Base-by-base conservation (phyloP, 768 basidiomycete species). In the Lactifluus echinatus region DNA sequence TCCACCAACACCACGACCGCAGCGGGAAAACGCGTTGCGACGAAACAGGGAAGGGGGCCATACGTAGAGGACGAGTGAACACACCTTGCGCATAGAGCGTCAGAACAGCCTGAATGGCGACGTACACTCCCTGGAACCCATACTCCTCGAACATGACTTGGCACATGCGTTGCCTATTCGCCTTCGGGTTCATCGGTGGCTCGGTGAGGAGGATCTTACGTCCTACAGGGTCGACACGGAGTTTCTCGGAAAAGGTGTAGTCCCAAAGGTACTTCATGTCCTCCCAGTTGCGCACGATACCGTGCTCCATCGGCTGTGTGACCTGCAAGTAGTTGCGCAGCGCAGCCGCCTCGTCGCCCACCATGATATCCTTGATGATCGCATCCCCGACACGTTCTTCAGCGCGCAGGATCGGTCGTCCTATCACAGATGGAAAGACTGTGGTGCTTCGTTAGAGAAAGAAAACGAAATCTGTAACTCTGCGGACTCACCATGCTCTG, bases 141-240 rank as follows among this genome's bases (percentile, higher is more conserved):
- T 97, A 99, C 61, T 95, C 89, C 75, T 99, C 96, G 68, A 99
- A 97, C 96, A 99, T 99, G 67, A 97, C 91, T 71, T 98, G 87
- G 55, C 85, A 87, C 93, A 99, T 97, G 70, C 80, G 76, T 71
- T 93, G 85, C 66, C 96, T 73, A 72, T 99, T 98, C 62, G 73
- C 85, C 68, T 85, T 91, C 3, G 96, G 96, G 72, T 99, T 98
- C 96, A 98, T 98, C 28, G 96, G 96, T 15, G 96, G 96, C 71
- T 99, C 96, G 0, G 96, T 99, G 65, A 99, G 78, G 60, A 99
- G 72, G 37, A 99, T 80, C 74, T 97, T 99, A 60, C 82, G 77
- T 0, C 92, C 96, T 24, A 76, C 75, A 42, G 94, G 85, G 66
- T 97, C 86, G 61, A 97, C 77, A 67, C 83, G 80, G 64, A 99